Evolutionary conservation across 2,329 filamentous ascomycete genomes (phyloP), one percentile per base, ranked within the genome.

Genomic region (Tolypocladium tundrense): DNA sequence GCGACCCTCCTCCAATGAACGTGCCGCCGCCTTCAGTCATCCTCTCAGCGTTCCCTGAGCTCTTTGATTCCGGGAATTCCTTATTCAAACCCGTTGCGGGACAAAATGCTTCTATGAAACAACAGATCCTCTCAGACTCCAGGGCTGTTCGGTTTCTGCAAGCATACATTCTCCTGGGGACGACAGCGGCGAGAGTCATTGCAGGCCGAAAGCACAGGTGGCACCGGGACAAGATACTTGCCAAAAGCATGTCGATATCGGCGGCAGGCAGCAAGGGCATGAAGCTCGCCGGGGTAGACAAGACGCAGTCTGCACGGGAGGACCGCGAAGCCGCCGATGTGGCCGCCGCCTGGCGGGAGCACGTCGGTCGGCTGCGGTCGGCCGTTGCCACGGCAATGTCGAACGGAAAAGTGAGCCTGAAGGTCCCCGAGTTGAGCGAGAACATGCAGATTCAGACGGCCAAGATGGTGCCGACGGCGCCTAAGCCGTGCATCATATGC

Each of bases 271-370:
- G 85, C 56, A 90, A 89, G 65, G 86, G 93, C 4, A 97, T 97
- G 93, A 97, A 97, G 73, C 82, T 97, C 24, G 84, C 88, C 0
- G 88, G 90, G 14, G 78, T 97, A 45, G 92, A 96, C 72, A 93
- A 88, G 72, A 82, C 85, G 4, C 91, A 97, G 70, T 79, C 83
- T n/a, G 79, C 83, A 31, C 88, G 90, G 59, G 93, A 97, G 74
- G 88, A 96, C 62, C 83, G 91, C 63, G 91, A 96, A 73, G 88
- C 86, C 0, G 83, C 87, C 9, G 92, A 96, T 68, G 85, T 91
- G 4, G 79, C 91, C 1, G 79, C 81, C 16, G 78, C 81, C 16
- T 97, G 91, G 91, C 86, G 84, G 66, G 82, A 85, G 56, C 82
- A 91, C 60, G 80, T 92, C 24, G 90, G 91, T 1, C 78, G 87